Evolutionary conservation across 345 rosid genomes (phyloP), one percentile per base, ranked within the genome.

Genomic region (Trapa incisa): DNA sequence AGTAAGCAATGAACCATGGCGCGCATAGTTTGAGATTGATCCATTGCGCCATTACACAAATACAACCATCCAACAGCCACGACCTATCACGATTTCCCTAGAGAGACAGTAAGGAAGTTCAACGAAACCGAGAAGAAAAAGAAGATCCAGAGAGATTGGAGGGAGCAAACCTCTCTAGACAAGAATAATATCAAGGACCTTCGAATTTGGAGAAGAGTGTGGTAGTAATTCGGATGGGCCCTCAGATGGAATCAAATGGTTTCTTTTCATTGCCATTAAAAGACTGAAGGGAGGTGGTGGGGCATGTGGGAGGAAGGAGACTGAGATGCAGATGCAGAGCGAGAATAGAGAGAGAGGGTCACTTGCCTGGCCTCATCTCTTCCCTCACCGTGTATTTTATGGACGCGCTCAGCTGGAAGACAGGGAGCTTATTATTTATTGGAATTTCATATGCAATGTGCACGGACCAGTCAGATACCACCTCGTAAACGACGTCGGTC

Each of bases 231-330:
- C 38, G 11, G 50, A 66, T 65, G 50, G 70, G 48, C 17, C 50
- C 54, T 66, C 53, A 45, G 36, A 47, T 43, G 47, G 70, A 60
- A 66, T 47, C 11, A 61, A 66, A 47, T 58, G 70, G 65, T 29
- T 56, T 58, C 61, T 35, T 22, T 22, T 72, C 37, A 3, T 72
- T 39, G 70, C 66, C 70, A 60, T 65, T 52, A 66, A 45, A 60
- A 29, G 22, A 65, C 29, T 22, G 50, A 50, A 43, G 66, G 66
- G 14, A 38, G 9, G 22, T 10, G 47, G 68, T 5, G 48, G 13
- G 68, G 57, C 33, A 41, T 41, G 43, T 41, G 7, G 6, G 43
- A 3, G 48, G 13, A 61, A 38, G 64, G 62, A 29, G 42, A 22
- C 29, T 22, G 29, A 22, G 29, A 22, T 22, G 29, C 29, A 22